phyloP scores from a whole-genome alignment of 2,329 filamentous ascomycete species.

The Metarhizium rileyi region DNA sequence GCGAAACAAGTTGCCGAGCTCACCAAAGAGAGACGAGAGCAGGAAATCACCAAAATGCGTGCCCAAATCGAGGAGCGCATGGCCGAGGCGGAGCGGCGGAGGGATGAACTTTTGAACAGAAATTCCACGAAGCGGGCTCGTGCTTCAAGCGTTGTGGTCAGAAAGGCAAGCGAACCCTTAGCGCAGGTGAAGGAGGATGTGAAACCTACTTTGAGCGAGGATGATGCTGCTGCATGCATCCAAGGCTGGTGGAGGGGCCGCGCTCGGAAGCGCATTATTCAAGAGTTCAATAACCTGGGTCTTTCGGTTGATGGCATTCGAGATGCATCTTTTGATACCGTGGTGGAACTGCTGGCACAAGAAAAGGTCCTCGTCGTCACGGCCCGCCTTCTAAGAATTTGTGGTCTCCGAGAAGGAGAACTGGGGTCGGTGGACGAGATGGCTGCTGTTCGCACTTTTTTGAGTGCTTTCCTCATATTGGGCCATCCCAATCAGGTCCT shows the following conservation, averaged over 20 bases:
- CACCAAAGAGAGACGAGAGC: constrained; percentile 71
- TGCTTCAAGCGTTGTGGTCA: constrained; percentile 40
- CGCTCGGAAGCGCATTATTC: constrained; percentile 48
- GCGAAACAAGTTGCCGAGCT: constrained; percentile 76
- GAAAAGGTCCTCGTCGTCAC: constrained; percentile 57
- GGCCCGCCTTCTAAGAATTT: constrained; percentile 57
- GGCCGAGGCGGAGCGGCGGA: constrained; percentile 64
- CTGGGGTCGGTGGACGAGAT: constrained; percentile 56
- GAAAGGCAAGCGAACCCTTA: constrained; percentile 38
- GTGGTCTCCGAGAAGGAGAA: constrained; percentile 58
- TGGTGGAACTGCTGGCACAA: constrained; percentile 57
- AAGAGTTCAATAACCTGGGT: constrained; percentile 55
- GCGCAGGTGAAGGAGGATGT: constrained; percentile 42
- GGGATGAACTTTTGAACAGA: constrained; percentile 52
- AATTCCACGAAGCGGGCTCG: constrained; percentile 42
- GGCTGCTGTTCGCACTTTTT: constrained; percentile 62
- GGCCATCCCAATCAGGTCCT: constrained; percentile 72
- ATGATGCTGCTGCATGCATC: constrained; percentile 55
- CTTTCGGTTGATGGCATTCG: constrained; percentile 62
- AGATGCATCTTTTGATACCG: constrained; percentile 63
- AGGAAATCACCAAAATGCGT: constrained; percentile 59
- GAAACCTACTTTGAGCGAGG: constrained; percentile 38
- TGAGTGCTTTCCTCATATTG: constrained; percentile 71
- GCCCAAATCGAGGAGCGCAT: constrained; percentile 71
- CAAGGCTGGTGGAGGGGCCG: constrained; percentile 61